A percentile compares a stretch with the other conserved stretches of the same genome.
Evolutionary conservation across 2,329 filamentous ascomycete genomes (phyloP).

Genomic region (Colletotrichum noveboracense): DNA sequence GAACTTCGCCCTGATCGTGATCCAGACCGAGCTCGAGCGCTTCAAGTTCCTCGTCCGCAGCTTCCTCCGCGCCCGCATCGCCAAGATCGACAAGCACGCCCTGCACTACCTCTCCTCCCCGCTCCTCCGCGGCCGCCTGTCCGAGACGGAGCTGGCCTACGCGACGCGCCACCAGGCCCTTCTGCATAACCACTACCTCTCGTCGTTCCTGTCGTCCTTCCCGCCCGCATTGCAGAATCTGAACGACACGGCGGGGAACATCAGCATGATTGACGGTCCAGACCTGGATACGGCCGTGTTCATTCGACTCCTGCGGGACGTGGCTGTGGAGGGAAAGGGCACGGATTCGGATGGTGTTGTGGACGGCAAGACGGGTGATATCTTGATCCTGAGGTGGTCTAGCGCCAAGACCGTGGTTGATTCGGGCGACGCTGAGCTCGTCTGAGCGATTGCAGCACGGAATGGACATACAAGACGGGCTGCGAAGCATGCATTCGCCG

Average conservation of each 20-base stretch:
- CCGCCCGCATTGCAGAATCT: constrained; percentile 80
- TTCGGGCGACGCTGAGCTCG: constrained; percentile 60
- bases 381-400: constrained; percentile 75
- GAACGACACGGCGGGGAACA: constrained; percentile 88
- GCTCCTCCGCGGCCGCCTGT: constrained; percentile 67
- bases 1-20: constrained; percentile 91
- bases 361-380: constrained; percentile 64
- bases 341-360: constrained; percentile 68
- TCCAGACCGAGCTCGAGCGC: constrained; percentile 94
- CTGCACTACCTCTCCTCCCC: constrained; percentile 72
- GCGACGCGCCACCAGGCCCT: constrained; percentile 85
- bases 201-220: constrained; percentile 84
- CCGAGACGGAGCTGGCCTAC: constrained; percentile 79
- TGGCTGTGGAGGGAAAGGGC: constrained; percentile 63
- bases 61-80: constrained; percentile 82
- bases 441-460: constrained; percentile 41
- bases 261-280: constrained; percentile 90
- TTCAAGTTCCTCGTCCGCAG: constrained; percentile 91
- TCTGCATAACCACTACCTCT: constrained; percentile 82
- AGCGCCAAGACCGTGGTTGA: constrained; percentile 70
- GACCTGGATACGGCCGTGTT: constrained; percentile 87
- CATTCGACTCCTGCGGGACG: constrained; percentile 71
- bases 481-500: background rate
- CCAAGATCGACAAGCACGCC: constrained; percentile 85
- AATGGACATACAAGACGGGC: background rate